phyloP scores from a whole-genome alignment of 2,329 filamentous ascomycete genomes.

The Neopestalotiopsis sp. region DNA sequence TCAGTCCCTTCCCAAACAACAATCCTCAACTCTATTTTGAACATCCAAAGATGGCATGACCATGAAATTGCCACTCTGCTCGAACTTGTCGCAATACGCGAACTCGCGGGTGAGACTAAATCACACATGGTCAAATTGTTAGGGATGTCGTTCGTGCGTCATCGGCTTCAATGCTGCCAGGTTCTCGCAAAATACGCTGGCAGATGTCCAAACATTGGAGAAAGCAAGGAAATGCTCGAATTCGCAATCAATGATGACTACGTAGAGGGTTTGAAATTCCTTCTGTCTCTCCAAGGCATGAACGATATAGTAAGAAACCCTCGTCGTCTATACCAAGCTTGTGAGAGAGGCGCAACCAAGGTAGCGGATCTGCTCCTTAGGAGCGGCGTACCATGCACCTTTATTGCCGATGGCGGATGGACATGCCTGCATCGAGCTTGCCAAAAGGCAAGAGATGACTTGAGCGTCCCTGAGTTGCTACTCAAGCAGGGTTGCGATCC shows the following conservation, averaged over 20 bases:
- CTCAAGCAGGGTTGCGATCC: background rate
- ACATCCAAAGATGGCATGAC: fast-evolving
- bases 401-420: background rate
- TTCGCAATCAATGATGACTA: background rate
- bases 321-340: background rate
- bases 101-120: background rate
- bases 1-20: background rate
- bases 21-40: no score
- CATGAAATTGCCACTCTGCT: background rate
- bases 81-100: background rate
- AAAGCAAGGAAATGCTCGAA: background rate
- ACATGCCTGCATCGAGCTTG: background rate
- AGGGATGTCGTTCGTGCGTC: background rate
- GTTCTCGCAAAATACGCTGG: background rate
- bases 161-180: background rate
- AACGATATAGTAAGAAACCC: background rate
- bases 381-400: background rate
- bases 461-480: background rate
- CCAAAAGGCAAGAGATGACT: background rate
- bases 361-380: background rate
- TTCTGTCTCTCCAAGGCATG: background rate
- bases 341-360: background rate
- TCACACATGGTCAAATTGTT: background rate
- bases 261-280: background rate
- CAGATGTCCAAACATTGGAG: background rate